Evolutionary conservation across 2,329 filamentous ascomycete genomes (phyloP).

Genomic region (Colletotrichum nymphaeae): DNA sequence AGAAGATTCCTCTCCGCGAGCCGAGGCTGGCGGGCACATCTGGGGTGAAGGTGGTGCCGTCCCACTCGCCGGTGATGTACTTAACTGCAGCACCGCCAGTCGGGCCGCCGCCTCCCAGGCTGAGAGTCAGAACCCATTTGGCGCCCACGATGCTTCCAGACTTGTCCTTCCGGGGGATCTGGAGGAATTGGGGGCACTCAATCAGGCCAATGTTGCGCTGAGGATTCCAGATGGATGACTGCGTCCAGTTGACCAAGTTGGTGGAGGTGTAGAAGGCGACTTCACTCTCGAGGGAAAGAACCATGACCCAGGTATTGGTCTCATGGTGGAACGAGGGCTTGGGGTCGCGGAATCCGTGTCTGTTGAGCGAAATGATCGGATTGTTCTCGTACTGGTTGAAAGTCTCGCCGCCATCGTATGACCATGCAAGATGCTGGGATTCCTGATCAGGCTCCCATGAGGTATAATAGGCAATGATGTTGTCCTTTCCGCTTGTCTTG

Average conservation of each 20-base stretch:
- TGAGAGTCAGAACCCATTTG: constrained; percentile 35
- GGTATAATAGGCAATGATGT: constrained; percentile 64
- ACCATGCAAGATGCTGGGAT: constrained; percentile 72
- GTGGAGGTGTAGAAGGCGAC: constrained; percentile 72
- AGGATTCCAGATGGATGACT: constrained; percentile 31
- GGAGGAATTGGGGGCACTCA: constrained; percentile 48
- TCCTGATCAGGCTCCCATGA: constrained; percentile 54
- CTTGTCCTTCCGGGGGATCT: constrained; percentile 58
- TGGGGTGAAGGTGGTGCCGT: constrained; percentile 34
- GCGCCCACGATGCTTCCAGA: constrained; percentile 46
- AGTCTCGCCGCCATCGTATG: constrained; percentile 69
- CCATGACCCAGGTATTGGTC: constrained; percentile 64
- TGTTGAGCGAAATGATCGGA: constrained; percentile 67
- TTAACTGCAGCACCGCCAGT: constrained; percentile 29
- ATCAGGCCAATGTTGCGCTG: constrained; percentile 56
- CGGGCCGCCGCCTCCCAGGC: constrained; percentile 28
- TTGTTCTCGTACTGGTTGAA: constrained; percentile 70
- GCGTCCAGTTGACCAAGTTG: constrained; percentile 68
- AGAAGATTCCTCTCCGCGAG: background rate
- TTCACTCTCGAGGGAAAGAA: constrained; percentile 66
- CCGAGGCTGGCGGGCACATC: constrained; percentile 5
- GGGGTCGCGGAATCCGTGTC: constrained; percentile 72
- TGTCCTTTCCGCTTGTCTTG: constrained; percentile 55
- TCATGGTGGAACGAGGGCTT: constrained; percentile 70
- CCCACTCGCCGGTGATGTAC: constrained; percentile 35